Base-by-base conservation (phyloP, 2,329 filamentous ascomycete genomes). In the Colletotrichum aenigma region DNA sequence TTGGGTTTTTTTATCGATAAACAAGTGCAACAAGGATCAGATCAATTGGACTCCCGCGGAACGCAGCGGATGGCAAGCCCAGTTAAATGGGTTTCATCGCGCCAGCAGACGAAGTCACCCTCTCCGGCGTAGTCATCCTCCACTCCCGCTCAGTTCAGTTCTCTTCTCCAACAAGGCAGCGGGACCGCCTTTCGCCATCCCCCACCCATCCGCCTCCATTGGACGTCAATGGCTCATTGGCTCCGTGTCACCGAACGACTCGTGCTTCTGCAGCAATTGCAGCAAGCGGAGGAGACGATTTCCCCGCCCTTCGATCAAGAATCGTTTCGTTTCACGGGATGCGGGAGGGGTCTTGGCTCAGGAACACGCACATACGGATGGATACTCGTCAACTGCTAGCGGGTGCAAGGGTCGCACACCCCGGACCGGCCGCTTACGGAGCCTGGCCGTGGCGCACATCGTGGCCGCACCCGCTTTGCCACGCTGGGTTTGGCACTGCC, bases 291-390 rank as follows among this genome's bases (percentile, higher is more conserved):
- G 43, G 43, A 52, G n/a, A 21, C n/a, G 43, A 52, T 52, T 52
- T 52, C 43, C 43, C 43, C 43, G 43, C 43, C 43, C 43, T 52
- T 52, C 43, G n/a, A 52, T 52, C 43, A 52, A 66, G n/a, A 58
- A n/a, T 34, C n/a, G 55, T 38, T 68, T 68, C 9, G 70, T 68
- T 73, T 73, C 70, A 73, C 70, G 70, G 70, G 65, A 73, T 68
- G 70, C 70, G 70, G 70, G 70, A 48, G 62, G 30, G 43, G n/a
- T 52, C 43, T 52, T 52, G 43, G 43, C 43, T 52, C 43, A 52
- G 43, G 43, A 52, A 52, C 43, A 52, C 43, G 32, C 43, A 34
- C 30, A 32, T n/a, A n/a, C 48, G 5, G n/a, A 21, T 52, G 43
- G 43, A 21, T 21, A 21, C 43, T 52, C 58, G 4, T 61, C 26